Conservation (phyloP, 2,329 filamentous ascomycete genomes). For the Colletotrichum melonis region DNA sequence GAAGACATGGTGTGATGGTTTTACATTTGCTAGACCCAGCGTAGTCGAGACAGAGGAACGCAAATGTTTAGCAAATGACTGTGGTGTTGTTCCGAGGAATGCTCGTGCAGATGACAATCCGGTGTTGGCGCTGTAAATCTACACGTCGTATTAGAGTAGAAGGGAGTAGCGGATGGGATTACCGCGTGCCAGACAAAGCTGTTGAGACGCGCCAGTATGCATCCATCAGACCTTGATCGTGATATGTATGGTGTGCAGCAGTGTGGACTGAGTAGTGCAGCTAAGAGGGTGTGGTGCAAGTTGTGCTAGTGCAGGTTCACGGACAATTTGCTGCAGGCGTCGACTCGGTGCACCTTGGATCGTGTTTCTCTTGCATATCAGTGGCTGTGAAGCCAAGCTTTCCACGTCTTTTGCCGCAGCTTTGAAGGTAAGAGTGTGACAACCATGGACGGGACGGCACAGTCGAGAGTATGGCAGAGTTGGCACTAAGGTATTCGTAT, state of each 20-base stretch:
- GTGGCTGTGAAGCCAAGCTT: not conserved
- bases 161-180: not conserved
- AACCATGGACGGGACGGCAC: conserved; percentile 2
- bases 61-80: not conserved
- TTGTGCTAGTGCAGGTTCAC: conserved; percentile 30
- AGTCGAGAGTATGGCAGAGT: not conserved
- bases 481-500: not conserved
- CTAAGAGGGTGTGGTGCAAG: conserved; percentile 22
- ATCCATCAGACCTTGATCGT: not conserved
- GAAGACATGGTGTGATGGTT: not conserved
- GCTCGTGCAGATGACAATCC: conserved; percentile 6
- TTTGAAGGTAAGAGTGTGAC: not conserved
- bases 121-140: not conserved
- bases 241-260: not conserved
- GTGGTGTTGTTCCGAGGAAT: conserved; percentile 11
- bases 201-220: conserved; percentile 8
- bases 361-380: conserved; percentile 8
- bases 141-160: not conserved
- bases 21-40: not conserved
- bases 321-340: conserved; percentile 31
- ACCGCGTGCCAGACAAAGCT: not conserved
- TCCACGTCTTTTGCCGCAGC: not conserved
- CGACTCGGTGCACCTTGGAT: conserved; percentile 15
- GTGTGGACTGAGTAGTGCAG: not conserved
- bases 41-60: too few relatives aligned